A percentile compares a stretch with the other conserved stretches of the same genome.
Conservation (phyloP, 306 rosid genomes). For the Cucumis cinereus region DNA sequence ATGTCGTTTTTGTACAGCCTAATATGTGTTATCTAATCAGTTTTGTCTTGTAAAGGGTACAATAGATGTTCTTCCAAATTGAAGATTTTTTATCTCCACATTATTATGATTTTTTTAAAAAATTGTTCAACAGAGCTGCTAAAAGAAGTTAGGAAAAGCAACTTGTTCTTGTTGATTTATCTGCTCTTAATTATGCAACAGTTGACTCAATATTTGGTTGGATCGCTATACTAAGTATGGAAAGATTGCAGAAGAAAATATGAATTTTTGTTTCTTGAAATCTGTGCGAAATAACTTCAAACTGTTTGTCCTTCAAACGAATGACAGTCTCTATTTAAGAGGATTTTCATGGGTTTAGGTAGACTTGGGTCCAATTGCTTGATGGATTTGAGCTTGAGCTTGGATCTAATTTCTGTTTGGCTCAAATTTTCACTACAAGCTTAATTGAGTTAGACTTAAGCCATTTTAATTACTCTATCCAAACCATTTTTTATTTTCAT, state of each 20-base stretch:
- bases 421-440: too few relatives aligned
- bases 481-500: too few relatives aligned
- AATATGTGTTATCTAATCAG: neutral
- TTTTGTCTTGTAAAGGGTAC: neutral
- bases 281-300: neutral
- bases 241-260: neutral
- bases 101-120: neutral
- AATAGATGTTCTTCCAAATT: neutral
- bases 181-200: neutral
- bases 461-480: too few relatives aligned
- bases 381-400: too few relatives aligned
- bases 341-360: too few relatives aligned
- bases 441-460: too few relatives aligned
- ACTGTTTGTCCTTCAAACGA: too few relatives aligned
- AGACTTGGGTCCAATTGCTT: too few relatives aligned
- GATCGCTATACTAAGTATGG: neutral
- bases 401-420: too few relatives aligned
- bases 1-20: slow-evolving; percentile 1
- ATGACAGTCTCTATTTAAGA: too few relatives aligned
- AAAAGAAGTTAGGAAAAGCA: neutral
- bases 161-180: neutral
- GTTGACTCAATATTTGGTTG: neutral
- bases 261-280: neutral
- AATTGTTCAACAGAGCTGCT: neutral
- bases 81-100: neutral